Evolutionary conservation across 352 stramenopile species (phyloP).

Genomic region (Globisporangium cystogenes): DNA sequence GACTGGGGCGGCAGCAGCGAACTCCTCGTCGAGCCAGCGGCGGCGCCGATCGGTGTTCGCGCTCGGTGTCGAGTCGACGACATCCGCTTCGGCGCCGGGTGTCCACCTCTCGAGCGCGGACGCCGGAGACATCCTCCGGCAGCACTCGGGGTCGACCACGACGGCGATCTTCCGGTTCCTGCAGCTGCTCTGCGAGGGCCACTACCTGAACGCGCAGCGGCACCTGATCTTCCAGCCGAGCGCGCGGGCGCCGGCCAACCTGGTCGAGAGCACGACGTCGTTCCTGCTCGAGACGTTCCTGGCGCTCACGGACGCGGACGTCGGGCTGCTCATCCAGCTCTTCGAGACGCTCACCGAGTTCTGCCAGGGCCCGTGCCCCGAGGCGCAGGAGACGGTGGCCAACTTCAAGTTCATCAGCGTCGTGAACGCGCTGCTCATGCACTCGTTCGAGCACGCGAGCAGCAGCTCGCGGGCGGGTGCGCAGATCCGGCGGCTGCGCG

Average conservation of each 20-base stretch:
- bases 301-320: conserved; percentile 36
- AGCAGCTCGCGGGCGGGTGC: conserved; percentile 6
- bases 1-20: too few relatives aligned
- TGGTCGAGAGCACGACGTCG: conserved; percentile 60
- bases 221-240: conserved; percentile 43
- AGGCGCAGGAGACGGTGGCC: conserved; percentile 65
- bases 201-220: conserved; percentile 59
- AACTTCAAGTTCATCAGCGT: conserved; percentile 77
- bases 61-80: conserved; percentile 17
- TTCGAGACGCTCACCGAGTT: conserved; percentile 78
- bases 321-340: conserved; percentile 55
- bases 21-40: not conserved
- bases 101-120: not conserved
- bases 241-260: conserved; percentile 25
- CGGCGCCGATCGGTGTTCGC: conserved; percentile 6
- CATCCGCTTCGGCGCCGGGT: not conserved
- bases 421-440: conserved; percentile 62
- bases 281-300: conserved; percentile 66
- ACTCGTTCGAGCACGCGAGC: conserved; percentile 33
- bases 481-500: conserved; percentile 33
- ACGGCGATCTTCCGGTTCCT: conserved; percentile 67
- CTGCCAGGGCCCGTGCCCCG: conserved; percentile 67
- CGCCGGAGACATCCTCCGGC: not conserved
- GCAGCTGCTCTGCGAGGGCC: conserved; percentile 65
- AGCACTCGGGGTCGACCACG: conserved; percentile 20